These are phyloP conservation scores for Polytrichum formosum DNA, from an alignment of 225 moss, liverwort and hornwort species.

Conservation along the genomic window DNA sequence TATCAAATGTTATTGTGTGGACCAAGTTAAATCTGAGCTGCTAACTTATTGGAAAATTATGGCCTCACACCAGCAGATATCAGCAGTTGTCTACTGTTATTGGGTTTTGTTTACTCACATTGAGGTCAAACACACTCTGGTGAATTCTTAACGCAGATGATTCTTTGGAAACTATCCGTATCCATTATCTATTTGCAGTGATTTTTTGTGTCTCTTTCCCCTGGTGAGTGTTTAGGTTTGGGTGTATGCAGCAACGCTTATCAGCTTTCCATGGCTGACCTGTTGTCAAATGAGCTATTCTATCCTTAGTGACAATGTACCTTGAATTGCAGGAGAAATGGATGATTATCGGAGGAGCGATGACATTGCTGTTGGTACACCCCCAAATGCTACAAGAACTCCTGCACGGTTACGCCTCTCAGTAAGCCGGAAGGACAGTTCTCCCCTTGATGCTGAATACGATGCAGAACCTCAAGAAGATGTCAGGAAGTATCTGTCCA, in stretches of 20 bases:
- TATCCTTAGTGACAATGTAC: neutral
- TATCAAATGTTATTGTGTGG: too few relatives aligned
- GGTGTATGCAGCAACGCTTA: neutral
- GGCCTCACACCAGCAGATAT: too few relatives aligned
- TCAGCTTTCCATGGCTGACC: neutral
- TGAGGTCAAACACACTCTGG: too few relatives aligned
- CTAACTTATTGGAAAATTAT: too few relatives aligned
- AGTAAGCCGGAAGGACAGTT: constrained; percentile 64
- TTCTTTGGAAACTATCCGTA: too few relatives aligned
- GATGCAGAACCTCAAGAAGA: constrained; percentile 55
- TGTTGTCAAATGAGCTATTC: neutral
- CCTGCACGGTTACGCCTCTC: constrained; percentile 84
- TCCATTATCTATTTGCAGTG: too few relatives aligned
- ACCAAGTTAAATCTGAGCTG: too few relatives aligned
- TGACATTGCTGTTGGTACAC: constrained; percentile 57
- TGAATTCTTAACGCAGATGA: too few relatives aligned
- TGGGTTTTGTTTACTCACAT: too few relatives aligned
- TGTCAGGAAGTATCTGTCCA: constrained; percentile 46
- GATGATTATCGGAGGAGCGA: constrained; percentile 64
- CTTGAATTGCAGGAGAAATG: constrained; percentile 54
- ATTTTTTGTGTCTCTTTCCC: neutral
- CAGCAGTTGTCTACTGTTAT: too few relatives aligned
- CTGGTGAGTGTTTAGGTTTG: neutral
- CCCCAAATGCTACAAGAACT: constrained; percentile 60
- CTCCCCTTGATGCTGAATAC: constrained; percentile 46